Conservation (phyloP, 2,329 filamentous ascomycete species). For the Xylaria sp. region DNA sequence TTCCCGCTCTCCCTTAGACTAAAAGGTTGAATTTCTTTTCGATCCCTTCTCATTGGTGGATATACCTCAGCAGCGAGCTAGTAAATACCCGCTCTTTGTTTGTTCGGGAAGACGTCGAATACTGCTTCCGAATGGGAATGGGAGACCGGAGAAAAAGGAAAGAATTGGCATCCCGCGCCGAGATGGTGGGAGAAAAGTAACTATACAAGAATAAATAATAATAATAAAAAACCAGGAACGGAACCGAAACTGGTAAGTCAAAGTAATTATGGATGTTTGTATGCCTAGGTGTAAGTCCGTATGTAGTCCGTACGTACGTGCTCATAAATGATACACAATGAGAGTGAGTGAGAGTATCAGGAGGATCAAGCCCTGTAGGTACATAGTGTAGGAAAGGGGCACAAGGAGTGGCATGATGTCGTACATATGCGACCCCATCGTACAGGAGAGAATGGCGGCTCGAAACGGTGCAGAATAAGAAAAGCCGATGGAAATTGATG, state of each 20-base stretch:
- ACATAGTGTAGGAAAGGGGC: too few relatives aligned
- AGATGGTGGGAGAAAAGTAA: constrained; percentile 8
- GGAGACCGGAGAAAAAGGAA: constrained; percentile 7
- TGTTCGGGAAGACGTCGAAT: constrained; percentile 16
- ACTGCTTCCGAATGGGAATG: constrained; percentile 4
- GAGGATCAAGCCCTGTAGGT: too few relatives aligned
- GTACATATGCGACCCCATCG: constrained; percentile 13
- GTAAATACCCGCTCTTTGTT: constrained; percentile 10
- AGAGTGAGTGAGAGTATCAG: too few relatives aligned
- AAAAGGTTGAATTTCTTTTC: background rate
- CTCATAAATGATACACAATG: background rate
- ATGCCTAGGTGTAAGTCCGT: constrained; percentile 24
- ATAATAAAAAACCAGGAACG: constrained; percentile 1
- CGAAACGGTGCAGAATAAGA: constrained; percentile 20
- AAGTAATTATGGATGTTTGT: background rate
- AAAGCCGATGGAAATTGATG: constrained; percentile 11
- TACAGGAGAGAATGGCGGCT: constrained; percentile 15
- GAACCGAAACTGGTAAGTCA: constrained; percentile 14
- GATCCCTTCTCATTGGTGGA: constrained; percentile 3
- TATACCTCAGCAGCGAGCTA: constrained; percentile 8
- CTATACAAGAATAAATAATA: too few relatives aligned
- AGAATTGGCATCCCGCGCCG: constrained; percentile 10
- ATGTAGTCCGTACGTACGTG: constrained; percentile 14
- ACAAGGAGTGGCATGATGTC: constrained; percentile 2
- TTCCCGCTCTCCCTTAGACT: constrained; percentile 3